These are phyloP conservation scores for Talaromyces borbonicus DNA, from an alignment of 495 filamentous ascomycete genomes.

Conservation along the genomic window DNA sequence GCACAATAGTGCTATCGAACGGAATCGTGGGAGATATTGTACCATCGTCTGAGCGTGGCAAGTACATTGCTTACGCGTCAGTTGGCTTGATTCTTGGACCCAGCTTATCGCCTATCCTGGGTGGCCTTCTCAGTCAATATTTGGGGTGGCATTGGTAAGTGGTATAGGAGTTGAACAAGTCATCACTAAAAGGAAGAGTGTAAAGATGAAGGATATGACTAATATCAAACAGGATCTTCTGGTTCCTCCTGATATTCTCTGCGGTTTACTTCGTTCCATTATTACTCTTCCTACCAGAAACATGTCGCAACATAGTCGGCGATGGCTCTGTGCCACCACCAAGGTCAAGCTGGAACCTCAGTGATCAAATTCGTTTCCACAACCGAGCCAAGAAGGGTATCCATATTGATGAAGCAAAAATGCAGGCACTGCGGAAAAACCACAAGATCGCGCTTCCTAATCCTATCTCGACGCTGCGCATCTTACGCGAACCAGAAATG, in stretches of 20 bases:
- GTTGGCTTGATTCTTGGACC: conserved; percentile 26
- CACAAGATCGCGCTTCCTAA: conserved; percentile 53
- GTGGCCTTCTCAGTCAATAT: conserved; percentile 51
- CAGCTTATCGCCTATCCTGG: conserved; percentile 49
- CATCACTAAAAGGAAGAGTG: neutral
- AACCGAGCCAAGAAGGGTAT: conserved; percentile 8
- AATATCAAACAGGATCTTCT: conserved; percentile 57
- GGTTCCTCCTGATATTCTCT: conserved; percentile 55
- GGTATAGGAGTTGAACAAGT: neutral
- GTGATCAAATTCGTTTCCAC: conserved; percentile 15
- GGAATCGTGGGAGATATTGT: conserved; percentile 38
- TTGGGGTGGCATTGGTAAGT: conserved; percentile 47
- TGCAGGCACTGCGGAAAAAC: conserved; percentile 14
- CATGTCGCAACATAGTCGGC: conserved; percentile 31
- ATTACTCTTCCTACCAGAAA: conserved; percentile 32
- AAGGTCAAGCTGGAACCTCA: conserved; percentile 12
- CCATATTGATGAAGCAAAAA: conserved; percentile 10
- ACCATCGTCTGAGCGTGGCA: conserved; percentile 36
- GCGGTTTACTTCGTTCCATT: conserved; percentile 25
- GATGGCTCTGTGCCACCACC: conserved; percentile 23
- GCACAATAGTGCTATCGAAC: conserved; percentile 35
- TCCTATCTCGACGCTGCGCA: conserved; percentile 55
- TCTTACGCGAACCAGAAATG: conserved; percentile 47
- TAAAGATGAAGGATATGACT: neutral
- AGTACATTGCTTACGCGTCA: conserved; percentile 34